Evolutionary conservation across 306 rosid species (phyloP).

Genomic region (Vicia villosa): DNA sequence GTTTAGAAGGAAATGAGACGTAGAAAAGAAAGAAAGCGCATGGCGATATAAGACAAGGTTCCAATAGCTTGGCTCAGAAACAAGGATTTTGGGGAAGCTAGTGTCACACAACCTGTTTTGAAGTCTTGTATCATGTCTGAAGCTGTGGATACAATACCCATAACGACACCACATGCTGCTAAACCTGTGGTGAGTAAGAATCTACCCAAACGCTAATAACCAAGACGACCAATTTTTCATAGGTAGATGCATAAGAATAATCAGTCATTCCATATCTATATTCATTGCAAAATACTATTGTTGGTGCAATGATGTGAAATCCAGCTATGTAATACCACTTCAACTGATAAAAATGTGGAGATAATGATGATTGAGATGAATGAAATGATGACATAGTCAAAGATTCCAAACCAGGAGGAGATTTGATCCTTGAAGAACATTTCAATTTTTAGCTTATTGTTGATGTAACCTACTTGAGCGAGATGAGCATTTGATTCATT

Average conservation of each 20-base stretch:
- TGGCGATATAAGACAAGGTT: too few species aligned
- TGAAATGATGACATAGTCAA: conserved; percentile 37
- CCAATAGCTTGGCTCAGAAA: too few species aligned
- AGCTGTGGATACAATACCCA: conserved; percentile 57
- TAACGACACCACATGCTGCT: conserved; percentile 60
- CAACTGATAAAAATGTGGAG: conserved; percentile 46
- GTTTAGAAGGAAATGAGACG: too few species aligned
- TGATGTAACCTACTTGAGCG: conserved; percentile 26
- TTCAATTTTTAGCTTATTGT: conserved; percentile 43
- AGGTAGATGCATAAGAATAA: conserved; percentile 56
- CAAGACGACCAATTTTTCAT: conserved; percentile 56
- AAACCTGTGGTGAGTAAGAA: conserved; percentile 45
- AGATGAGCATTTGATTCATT: neutral
- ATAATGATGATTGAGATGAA: conserved; percentile 30
- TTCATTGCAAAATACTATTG: conserved; percentile 29
- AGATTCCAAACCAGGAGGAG: conserved; percentile 41
- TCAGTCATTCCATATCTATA: conserved; percentile 57
- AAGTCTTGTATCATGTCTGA: conserved; percentile 60
- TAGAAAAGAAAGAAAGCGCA: too few species aligned
- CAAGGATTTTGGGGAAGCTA: conserved; percentile 58
- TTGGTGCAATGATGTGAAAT: conserved; percentile 49
- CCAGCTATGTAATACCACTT: conserved; percentile 48
- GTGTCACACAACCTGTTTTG: conserved; percentile 57
- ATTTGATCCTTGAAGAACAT: conserved; percentile 53
- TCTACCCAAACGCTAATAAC: conserved; percentile 54